These are phyloP conservation scores for Cymbopogon flexuosus DNA, from an alignment of 202 grass and related monocot species.

Conservation along the genomic window DNA sequence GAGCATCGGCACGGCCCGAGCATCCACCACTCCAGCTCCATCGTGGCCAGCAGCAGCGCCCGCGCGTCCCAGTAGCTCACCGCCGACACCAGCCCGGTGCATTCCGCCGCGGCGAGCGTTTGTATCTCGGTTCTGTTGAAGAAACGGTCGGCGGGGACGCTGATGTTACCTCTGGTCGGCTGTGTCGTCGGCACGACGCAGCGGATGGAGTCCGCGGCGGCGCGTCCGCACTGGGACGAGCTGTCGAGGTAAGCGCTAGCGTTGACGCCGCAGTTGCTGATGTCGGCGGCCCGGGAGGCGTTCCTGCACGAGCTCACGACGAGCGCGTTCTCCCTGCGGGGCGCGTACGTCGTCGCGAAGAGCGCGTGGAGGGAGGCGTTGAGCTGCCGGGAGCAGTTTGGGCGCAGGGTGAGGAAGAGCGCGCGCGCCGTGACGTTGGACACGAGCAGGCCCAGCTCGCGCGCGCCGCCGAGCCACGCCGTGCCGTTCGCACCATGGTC, in stretches of 20 bases:
- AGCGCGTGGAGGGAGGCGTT: neutral
- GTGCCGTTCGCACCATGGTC: neutral
- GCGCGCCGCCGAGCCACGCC: neutral
- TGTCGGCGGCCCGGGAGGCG: neutral
- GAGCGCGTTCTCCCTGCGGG: conserved; percentile 11
- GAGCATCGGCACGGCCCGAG: conserved; percentile 32
- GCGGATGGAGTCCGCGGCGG: neutral
- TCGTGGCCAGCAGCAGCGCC: conserved; percentile 24
- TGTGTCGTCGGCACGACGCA: too few species aligned
- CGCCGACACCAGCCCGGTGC: conserved; percentile 30
- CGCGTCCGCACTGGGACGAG: neutral
- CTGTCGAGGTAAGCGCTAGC: neutral
- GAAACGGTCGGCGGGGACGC: too few species aligned
- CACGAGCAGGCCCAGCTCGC: conserved; percentile 28
- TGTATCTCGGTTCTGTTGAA: neutral
- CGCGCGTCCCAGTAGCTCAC: conserved; percentile 3
- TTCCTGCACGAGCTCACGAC: conserved; percentile 17
- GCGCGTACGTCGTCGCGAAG: conserved; percentile 24
- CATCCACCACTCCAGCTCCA: conserved; percentile 69
- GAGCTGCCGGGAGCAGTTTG: conserved; percentile 32
- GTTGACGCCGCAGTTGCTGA: neutral
- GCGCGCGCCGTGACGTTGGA: conserved; percentile 42
- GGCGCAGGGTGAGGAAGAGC: neutral
- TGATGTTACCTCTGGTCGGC: too few species aligned
- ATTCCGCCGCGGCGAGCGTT: neutral